Base-by-base conservation (phyloP, 495 filamentous ascomycete genomes). In the Copromyces sp. region DNA sequence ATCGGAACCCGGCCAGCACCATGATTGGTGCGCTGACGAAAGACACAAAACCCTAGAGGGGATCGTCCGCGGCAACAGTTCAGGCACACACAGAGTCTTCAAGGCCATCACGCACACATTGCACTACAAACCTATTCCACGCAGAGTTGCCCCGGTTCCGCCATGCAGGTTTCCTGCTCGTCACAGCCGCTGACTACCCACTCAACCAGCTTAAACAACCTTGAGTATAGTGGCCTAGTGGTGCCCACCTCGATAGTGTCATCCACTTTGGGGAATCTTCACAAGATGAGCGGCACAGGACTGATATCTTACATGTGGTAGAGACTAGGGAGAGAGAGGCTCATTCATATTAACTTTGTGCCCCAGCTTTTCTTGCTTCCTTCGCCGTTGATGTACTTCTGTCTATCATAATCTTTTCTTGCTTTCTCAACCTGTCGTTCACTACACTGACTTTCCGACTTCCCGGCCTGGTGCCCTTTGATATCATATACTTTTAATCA, bases 201-300 rank as follows among this genome's bases (percentile, higher is more conserved):
- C 29, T 39, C 65, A 35, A 65, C 53, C 53, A 65, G 20, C 53
- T 61, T 32, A 17, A 65, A 65, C 53, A 65, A 65, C 32, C 32
- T 59, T 9, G 29, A 29, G 24, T 61, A 45, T 70, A 41, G 24
- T 41, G 24, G 39, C 32, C 40, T 11, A 70, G 38, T 20, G 42
- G 38, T 68, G 37, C 39, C 38, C 38, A 35, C 68, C n/a, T 68
- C 71, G 38, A 72, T 68, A 72, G 71, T 59, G 71, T 53, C 37
- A 41, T 72, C 71, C 71, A 68, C 39, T 39, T 72, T 40, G 47
- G 47, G 68, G 71, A 44, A 71, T 71, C 37, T 37, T 35, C 71
- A 68, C 29, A 24, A 11, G 42, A 73, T 68, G 72, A 72, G 72
- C 74, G 74, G 74, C 74, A 75, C 74, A 73, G 71, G 74, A 75